phyloP scores from a whole-genome alignment of 1,284 basidiomycete genomes.

The Cerioporus squamosus region DNA sequence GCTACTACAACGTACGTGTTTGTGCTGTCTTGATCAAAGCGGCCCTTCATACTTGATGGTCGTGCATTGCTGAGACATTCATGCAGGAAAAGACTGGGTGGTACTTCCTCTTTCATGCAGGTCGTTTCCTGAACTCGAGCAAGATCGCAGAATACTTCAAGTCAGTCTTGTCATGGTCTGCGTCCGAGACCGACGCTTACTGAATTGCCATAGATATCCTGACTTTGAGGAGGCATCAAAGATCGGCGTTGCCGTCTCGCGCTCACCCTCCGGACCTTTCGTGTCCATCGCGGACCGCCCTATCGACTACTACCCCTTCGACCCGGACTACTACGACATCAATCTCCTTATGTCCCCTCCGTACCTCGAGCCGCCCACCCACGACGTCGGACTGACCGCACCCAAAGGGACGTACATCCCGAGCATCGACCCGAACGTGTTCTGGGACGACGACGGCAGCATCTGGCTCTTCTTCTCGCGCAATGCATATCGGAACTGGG shows the following conservation, averaged over 20 bases:
- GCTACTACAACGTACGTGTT: slow-evolving; percentile 6
- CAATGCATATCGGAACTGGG: slow-evolving; percentile 15
- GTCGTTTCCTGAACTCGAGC: slow-evolving; percentile 4
- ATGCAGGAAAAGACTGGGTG: slow-evolving; percentile 8
- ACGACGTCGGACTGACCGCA: slow-evolving; percentile 2
- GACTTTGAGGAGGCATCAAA: slow-evolving; percentile 16
- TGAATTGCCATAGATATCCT: not conserved
- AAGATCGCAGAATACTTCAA: slow-evolving; percentile 13
- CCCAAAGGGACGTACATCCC: slow-evolving; percentile 12
- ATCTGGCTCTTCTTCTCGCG: slow-evolving; percentile 19
- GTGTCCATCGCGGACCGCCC: slow-evolving; percentile 8
- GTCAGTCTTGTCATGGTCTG: not conserved
- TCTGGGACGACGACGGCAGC: slow-evolving; percentile 11
- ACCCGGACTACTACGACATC: slow-evolving; percentile 9
- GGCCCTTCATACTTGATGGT: no score
- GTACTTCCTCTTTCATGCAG: slow-evolving; percentile 14
- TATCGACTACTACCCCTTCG: slow-evolving; percentile 14
- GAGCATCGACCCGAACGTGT: slow-evolving; percentile 11
- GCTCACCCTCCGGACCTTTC: slow-evolving; percentile 10
- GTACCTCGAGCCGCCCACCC: slow-evolving; percentile 8
- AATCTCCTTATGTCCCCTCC: slow-evolving; percentile 11
- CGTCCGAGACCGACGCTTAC: no score
- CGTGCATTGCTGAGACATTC: not conserved
- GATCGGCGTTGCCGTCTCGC: slow-evolving; percentile 12
- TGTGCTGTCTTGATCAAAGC: no score